phyloP scores from a whole-genome alignment of 768 basidiomycete genomes.

The Podaxis pistillaris region DNA sequence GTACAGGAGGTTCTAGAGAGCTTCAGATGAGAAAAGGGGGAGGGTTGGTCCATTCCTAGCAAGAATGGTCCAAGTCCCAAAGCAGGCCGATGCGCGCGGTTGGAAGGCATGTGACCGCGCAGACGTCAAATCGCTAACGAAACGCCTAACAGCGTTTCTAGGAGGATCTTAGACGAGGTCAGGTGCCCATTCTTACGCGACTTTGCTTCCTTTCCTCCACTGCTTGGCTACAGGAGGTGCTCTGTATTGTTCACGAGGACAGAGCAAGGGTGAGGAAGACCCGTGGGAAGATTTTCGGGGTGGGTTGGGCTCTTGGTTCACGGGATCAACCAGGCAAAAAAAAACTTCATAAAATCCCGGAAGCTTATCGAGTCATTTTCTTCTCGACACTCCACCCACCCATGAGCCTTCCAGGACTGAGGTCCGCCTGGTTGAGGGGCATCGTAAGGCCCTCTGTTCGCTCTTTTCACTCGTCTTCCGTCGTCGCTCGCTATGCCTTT shows the following conservation, averaged over 20 bases:
- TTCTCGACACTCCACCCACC: slow-evolving; percentile 15
- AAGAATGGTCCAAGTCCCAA: not conserved
- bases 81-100: not conserved
- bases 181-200: not conserved
- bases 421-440: slow-evolving; percentile 34
- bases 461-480: slow-evolving; percentile 48
- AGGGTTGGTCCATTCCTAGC: not conserved
- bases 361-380: not conserved
- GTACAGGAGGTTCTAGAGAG: not conserved
- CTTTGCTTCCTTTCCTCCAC: not conserved
- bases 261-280: too few species aligned
- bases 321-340: slow-evolving; percentile 13
- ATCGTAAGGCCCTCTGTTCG: slow-evolving; percentile 37
- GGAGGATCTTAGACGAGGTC: not conserved
- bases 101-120: not conserved
- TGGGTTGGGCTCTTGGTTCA: slow-evolving; percentile 6
- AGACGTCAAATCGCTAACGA: not conserved
- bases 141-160: not conserved
- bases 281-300: slow-evolving; percentile 7
- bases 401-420: slow-evolving; percentile 45
- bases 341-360: slow-evolving; percentile 15
- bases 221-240: not conserved
- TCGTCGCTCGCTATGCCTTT: slow-evolving; percentile 32
- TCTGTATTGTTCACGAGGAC: not conserved
- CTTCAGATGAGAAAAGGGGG: not conserved